These are phyloP conservation scores for Phytomonas francai DNA, from an alignment of 208 protist genomes.

Conservation along the genomic window DNA sequence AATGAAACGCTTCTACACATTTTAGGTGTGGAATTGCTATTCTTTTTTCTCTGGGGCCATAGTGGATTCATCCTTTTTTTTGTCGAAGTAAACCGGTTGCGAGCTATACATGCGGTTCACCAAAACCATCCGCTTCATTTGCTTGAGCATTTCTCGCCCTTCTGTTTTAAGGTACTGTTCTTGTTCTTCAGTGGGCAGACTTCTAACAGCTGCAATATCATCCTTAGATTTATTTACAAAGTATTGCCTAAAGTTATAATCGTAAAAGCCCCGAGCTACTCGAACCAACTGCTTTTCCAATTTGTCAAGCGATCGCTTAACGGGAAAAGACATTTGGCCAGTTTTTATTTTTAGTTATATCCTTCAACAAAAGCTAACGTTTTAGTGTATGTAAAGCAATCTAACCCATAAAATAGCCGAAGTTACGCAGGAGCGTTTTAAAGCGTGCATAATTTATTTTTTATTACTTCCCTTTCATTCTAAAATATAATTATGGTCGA, in stretches of 20 bases:
- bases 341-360: constrained; percentile 8
- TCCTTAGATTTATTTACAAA: constrained; percentile 80
- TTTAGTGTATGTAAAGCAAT: constrained; percentile 3
- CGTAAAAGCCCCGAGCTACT: constrained; percentile 53
- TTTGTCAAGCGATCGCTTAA: constrained; percentile 30
- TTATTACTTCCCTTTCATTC: not conserved
- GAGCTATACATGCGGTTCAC: constrained; percentile 75
- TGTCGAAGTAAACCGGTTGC: constrained; percentile 63
- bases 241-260: constrained; percentile 88
- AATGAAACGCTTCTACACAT: not conserved
- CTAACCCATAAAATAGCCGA: not conserved
- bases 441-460: constrained; percentile 1
- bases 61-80: not conserved
- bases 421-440: not conserved
- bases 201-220: constrained; percentile 43
- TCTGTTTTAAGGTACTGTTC: constrained; percentile 40
- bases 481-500: not conserved
- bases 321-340: constrained; percentile 7
- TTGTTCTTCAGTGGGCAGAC: constrained; percentile 44
- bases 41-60: not conserved
- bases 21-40: not conserved
- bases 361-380: constrained; percentile 1
- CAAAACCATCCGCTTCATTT: constrained; percentile 84
- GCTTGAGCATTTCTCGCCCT: constrained; percentile 41
- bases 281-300: constrained; percentile 49